A percentile compares a stretch with the other conserved stretches of the same genome.
Evolutionary conservation across 345 rosid species (phyloP).

Genomic region (Dipteronia sinensis): DNA sequence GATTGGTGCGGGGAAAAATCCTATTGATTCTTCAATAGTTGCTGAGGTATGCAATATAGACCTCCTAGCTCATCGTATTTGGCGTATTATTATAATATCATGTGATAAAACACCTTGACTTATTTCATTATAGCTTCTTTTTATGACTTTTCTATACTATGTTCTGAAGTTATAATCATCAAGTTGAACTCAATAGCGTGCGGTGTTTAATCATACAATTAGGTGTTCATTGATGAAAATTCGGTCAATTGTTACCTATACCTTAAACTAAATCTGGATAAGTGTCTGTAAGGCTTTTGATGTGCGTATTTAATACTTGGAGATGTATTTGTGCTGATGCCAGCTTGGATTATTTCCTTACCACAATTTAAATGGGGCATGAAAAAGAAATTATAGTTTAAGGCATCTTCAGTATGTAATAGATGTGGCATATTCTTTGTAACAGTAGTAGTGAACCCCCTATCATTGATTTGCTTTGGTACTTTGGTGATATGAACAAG

Average conservation of each 20-base stretch:
- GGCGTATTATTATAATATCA: neutral
- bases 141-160: neutral
- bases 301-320: too few species aligned
- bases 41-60: constrained; percentile 43
- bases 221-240: neutral
- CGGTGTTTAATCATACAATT: neutral
- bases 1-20: constrained; percentile 56
- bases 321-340: too few species aligned
- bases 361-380: too few species aligned
- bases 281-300: too few species aligned
- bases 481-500: neutral
- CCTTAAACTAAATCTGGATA: too few species aligned
- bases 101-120: neutral
- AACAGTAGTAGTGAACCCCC: neutral
- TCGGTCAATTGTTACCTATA: neutral
- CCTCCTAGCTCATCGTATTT: neutral
- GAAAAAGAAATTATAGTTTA: neutral
- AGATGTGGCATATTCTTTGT: neutral
- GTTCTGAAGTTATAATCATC: neutral
- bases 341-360: too few species aligned
- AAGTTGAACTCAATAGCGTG: neutral
- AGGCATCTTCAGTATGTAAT: neutral
- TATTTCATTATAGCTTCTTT: neutral
- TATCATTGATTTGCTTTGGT: neutral
- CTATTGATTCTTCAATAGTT: constrained; percentile 45